Percentiles rank a stretch among this genome's conserved stretches.
These are phyloP conservation scores for Ganoderma lucidum DNA, from an alignment of 1,284 basidiomycete species.

Conservation along the genomic window DNA sequence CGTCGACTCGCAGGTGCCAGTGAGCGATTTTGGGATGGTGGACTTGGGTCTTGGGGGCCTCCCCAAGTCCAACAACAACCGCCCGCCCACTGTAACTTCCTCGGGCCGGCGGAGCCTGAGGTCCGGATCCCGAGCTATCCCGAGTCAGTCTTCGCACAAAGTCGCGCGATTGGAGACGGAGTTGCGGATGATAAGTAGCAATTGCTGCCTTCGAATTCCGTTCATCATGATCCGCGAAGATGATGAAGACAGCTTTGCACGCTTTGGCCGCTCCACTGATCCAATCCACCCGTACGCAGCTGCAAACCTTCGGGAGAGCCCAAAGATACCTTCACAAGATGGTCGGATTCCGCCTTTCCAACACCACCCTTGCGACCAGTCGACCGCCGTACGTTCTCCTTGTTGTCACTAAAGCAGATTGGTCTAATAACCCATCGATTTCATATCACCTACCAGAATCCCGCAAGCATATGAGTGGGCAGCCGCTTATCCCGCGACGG, in stretches of 20 bases:
- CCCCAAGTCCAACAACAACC: no score
- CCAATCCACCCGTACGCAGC: not conserved
- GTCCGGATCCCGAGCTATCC: not conserved
- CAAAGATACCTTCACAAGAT: not conserved
- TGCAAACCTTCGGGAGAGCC: not conserved
- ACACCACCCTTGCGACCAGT: constrained; percentile 13
- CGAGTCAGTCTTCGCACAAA: not conserved
- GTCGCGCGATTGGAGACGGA: not conserved
- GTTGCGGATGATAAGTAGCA: not conserved
- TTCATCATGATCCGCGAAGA: not conserved
- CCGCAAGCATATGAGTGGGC: constrained; percentile 77
- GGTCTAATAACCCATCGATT: not conserved
- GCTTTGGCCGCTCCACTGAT: not conserved
- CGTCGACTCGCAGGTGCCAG: no score
- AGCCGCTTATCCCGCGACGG: constrained; percentile 52
- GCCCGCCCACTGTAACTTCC: no score
- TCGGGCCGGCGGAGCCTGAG: not conserved
- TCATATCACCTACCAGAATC: constrained; percentile 53
- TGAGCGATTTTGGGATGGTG: no score
- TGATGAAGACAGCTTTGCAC: not conserved
- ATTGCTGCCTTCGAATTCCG: not conserved
- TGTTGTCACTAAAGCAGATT: not conserved
- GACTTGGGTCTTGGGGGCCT: no score
- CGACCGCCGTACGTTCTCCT: constrained; percentile 13
- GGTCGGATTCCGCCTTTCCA: constrained; percentile 13